These are phyloP conservation scores for Halophytophthora batemanensis DNA, from an alignment of 352 stramenopile species.

Conservation along the genomic window DNA sequence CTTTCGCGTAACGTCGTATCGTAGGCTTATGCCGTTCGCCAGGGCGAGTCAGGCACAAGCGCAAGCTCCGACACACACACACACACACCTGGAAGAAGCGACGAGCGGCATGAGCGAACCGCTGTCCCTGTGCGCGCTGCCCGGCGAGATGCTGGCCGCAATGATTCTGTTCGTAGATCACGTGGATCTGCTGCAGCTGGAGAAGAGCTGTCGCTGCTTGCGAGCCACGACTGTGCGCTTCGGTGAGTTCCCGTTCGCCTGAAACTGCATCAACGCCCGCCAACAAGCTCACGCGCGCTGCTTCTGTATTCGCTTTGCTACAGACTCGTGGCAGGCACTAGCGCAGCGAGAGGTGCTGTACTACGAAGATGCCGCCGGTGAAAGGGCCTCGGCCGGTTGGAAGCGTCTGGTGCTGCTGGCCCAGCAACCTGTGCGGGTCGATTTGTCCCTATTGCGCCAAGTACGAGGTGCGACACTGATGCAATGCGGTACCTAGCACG, in stretches of 20 bases:
- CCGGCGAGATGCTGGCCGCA: constrained; percentile 34
- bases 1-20: too few relatives aligned
- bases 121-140: constrained; percentile 28
- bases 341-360: constrained; percentile 15
- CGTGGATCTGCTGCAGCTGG: constrained; percentile 29
- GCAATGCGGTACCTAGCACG: not conserved
- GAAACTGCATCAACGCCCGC: not conserved
- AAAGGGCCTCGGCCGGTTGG: constrained; percentile 18
- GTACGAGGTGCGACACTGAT: constrained; percentile 28
- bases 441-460: constrained; percentile 29
- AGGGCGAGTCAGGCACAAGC: too few relatives aligned
- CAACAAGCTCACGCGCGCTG: not conserved
- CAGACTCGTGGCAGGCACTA: constrained; percentile 34
- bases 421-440: constrained; percentile 10
- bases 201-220: constrained; percentile 14
- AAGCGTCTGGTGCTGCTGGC: constrained; percentile 33
- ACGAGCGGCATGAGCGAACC: constrained; percentile 2
- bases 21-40: too few relatives aligned
- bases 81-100: too few relatives aligned
- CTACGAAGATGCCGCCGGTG: not conserved
- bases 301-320: not conserved
- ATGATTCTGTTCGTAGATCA: constrained; percentile 42
- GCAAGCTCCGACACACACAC: too few relatives aligned
- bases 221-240: constrained; percentile 17
- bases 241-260: constrained; percentile 10